Evolutionary conservation across 2,329 filamentous ascomycete species (phyloP).

Genomic region (Talaromyces sp.): DNA sequence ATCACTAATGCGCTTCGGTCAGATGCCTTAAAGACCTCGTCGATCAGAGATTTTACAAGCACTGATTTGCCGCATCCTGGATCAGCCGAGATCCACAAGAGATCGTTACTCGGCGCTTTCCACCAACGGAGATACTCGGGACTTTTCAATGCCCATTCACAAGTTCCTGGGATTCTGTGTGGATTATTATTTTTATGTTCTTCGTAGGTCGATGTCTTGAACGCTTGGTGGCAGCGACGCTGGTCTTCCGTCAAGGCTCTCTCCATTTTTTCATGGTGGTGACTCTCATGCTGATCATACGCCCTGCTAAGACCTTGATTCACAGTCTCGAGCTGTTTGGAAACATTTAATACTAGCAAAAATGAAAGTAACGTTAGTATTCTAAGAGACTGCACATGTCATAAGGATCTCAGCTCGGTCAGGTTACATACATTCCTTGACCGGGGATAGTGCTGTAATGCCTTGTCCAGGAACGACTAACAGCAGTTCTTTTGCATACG

Average conservation of each 20-base stretch:
- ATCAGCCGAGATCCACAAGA: conserved; percentile 37
- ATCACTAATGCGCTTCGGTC: conserved; percentile 18
- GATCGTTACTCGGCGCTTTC: conserved; percentile 10
- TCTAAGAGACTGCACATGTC: too few relatives aligned
- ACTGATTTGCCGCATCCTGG: conserved; percentile 44
- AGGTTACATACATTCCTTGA: too few relatives aligned
- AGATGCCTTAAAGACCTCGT: conserved; percentile 13
- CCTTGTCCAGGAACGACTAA: not conserved
- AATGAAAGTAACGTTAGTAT: too few relatives aligned
- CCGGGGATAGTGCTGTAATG: too few relatives aligned
- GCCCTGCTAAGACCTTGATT: too few relatives aligned
- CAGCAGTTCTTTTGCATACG: conserved; percentile 6
- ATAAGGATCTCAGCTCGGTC: too few relatives aligned
- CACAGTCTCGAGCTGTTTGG: too few relatives aligned
- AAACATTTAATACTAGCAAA: too few relatives aligned
- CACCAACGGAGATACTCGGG: conserved; percentile 14
- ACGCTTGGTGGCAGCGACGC: not conserved
- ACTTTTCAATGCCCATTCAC: conserved; percentile 17
- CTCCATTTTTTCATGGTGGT: too few relatives aligned
- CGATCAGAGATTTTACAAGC: conserved; percentile 31
- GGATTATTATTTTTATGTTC: conserved; percentile 15
- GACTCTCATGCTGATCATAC: too few relatives aligned
- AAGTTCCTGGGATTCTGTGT: conserved; percentile 13
- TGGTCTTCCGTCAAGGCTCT: not conserved
- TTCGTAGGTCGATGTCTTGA: conserved; percentile 14